Base-by-base conservation (phyloP, 2,329 filamentous ascomycete genomes). In the Talaromyces sp. region DNA sequence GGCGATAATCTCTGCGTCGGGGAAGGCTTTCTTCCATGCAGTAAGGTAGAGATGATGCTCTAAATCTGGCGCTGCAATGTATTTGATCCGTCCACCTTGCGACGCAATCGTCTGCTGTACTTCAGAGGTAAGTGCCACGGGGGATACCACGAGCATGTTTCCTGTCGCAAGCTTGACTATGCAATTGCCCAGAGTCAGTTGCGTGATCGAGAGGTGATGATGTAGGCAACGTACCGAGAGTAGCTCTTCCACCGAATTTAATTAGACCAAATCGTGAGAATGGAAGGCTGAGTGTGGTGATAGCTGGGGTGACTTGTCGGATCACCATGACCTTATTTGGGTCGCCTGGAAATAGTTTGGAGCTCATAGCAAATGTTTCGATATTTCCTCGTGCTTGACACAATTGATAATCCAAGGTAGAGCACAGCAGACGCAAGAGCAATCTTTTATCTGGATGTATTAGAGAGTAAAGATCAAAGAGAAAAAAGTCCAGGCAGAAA, bases 41-140 rank as follows among this genome's bases (percentile, higher is more conserved):
- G 89, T 87, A 56, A 99, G 72, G 78, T 94, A 95, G 71, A 99
- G 90, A 81, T 99, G 94, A 75, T 99, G 94, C 77, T 99, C 91
- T 54, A 89, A 81, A 72, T 99, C 94, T 1, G 88, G 84, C 0
- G 94, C 93, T 25, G 93, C 80, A 64, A 99, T 86, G 80, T 97
- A 97, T 64, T 82, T 83, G 53, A 97, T 84, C 41, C 84, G 81
- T 52, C 86, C 86, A 61, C 86, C 86, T 58, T 90, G 77, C 35
- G 77, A 72, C n/a, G 84, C 79, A 19, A 84, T 73, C 56, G 80
- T 76, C 53, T 89, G 78, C 61, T 81, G 84, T 39, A 91, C 86
- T 59, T 87, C 84, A 2, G 87, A 81, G 2, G 92, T 97, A 57
- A 97, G 82, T 13, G 88, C 89, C 19, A 94, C 89, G 17, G 94